Evolutionary conservation across 257 asterid genomes (phyloP).

Genomic region (Coffea canephora): DNA sequence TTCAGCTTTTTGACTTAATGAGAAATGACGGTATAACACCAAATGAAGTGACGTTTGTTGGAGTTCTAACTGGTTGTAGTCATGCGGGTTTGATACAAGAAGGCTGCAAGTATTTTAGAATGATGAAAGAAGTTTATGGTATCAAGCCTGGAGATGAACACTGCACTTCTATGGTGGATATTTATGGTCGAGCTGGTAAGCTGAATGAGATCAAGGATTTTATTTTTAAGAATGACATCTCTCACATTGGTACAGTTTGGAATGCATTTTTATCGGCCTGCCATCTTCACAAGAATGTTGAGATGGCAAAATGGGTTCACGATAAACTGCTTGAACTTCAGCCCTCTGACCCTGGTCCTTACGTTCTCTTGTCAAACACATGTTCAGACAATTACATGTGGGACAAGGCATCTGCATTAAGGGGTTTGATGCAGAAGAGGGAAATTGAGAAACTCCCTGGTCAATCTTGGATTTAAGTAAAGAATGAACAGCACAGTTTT

Average conservation of each 20-base stretch:
- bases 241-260: slow-evolving; percentile 53
- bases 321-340: slow-evolving; percentile 50
- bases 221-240: slow-evolving; percentile 43
- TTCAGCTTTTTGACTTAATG: slow-evolving; percentile 57
- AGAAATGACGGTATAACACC: slow-evolving; percentile 47
- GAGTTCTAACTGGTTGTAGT: slow-evolving; percentile 67
- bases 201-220: slow-evolving; percentile 55
- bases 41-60: slow-evolving; percentile 59
- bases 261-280: slow-evolving; percentile 57
- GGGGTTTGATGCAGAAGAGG: slow-evolving; percentile 53
- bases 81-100: slow-evolving; percentile 72
- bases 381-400: slow-evolving; percentile 48
- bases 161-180: slow-evolving; percentile 70
- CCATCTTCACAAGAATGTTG: slow-evolving; percentile 58
- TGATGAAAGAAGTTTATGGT: slow-evolving; percentile 52
- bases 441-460: slow-evolving; percentile 51
- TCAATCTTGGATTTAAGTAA: slow-evolving; percentile 58
- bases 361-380: slow-evolving; percentile 53
- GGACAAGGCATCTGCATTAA: slow-evolving; percentile 57
- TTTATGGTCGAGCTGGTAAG: slow-evolving; percentile 64
- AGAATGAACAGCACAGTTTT: neutral
- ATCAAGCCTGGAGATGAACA: slow-evolving; percentile 52
- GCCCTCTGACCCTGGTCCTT: slow-evolving; percentile 42
- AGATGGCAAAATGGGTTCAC: slow-evolving; percentile 58
- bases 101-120: slow-evolving; percentile 62